phyloP scores from a whole-genome alignment of 768 basidiomycete genomes.

The Lepiota venenata region DNA sequence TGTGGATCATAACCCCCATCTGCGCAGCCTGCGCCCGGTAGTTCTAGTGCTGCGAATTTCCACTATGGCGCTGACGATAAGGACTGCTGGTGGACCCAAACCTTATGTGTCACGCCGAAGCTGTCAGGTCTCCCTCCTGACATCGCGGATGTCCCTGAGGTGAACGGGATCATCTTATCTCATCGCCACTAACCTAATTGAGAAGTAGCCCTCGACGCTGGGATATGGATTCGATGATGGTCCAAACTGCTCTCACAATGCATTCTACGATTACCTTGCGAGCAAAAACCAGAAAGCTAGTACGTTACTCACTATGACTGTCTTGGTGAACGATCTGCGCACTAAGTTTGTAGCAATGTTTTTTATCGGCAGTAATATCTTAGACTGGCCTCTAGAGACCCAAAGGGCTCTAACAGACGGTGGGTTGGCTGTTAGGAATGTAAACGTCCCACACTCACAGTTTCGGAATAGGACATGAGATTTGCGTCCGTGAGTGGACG shows the following conservation, averaged over 20 bases:
- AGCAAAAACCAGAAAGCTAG: constrained; percentile 58
- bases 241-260: constrained; percentile 62
- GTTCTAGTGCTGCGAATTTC: constrained; percentile 23
- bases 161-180: constrained; percentile 11
- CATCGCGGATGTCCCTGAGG: constrained; percentile 47
- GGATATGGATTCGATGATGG: constrained; percentile 67
- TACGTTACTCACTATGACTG: constrained; percentile 23
- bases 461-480: constrained; percentile 42
- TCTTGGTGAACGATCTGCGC: background rate
- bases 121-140: constrained; percentile 38
- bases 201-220: constrained; percentile 44
- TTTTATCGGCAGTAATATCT: constrained; percentile 56
- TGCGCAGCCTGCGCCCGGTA: constrained; percentile 18
- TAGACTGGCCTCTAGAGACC: constrained; percentile 54
- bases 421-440: constrained; percentile 14
- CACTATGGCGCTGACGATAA: constrained; percentile 38
- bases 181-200: background rate
- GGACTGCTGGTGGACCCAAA: constrained; percentile 51
- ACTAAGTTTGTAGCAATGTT: constrained; percentile 44
- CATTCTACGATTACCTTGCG: constrained; percentile 52
- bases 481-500: constrained; percentile 51
- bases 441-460: background rate
- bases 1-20: constrained; percentile 12
- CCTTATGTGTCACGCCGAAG: constrained; percentile 47
- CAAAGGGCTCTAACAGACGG: constrained; percentile 51